These are phyloP conservation scores for Umbelopsis sp. DNA, from an alignment of 192 early-diverging fungal species.

Conservation along the genomic window DNA sequence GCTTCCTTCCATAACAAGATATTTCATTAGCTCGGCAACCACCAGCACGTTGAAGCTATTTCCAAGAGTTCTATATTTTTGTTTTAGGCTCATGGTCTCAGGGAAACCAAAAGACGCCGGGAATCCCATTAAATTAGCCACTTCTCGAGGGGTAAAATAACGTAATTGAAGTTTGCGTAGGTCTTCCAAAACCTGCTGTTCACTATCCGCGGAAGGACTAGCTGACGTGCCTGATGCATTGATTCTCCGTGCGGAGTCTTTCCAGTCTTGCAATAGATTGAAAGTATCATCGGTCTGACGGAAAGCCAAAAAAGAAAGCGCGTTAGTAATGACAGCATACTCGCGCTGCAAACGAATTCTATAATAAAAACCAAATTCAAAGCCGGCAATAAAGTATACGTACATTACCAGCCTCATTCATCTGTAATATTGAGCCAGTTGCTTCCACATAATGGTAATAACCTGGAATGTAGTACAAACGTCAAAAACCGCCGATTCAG, in stretches of 20 bases:
- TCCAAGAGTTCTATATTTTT: constrained; percentile 85
- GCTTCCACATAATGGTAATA: constrained; percentile 71
- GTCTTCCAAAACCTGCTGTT: constrained; percentile 37
- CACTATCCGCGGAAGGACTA: constrained; percentile 25
- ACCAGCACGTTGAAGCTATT: constrained; percentile 90
- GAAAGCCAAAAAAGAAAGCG: neutral
- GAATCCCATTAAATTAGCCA: constrained; percentile 82
- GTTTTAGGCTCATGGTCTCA: constrained; percentile 59
- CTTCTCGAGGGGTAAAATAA: constrained; percentile 67
- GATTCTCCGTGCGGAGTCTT: constrained; percentile 6
- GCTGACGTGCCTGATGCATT: neutral
- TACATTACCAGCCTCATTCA: constrained; percentile 53
- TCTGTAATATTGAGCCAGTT: constrained; percentile 59
- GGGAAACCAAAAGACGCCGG: constrained; percentile 79
- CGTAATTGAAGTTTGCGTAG: constrained; percentile 45
- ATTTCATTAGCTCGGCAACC: constrained; percentile 75
- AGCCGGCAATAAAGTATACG: constrained; percentile 4
- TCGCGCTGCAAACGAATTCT: neutral
- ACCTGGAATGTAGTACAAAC: constrained; percentile 36
- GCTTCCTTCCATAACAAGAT: constrained; percentile 52
- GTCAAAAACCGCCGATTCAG: constrained; percentile 16
- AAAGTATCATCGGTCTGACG: constrained; percentile 15
- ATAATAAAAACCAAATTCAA: neutral
- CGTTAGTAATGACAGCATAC: constrained; percentile 2
- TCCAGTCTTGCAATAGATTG: neutral